These are phyloP conservation scores for Auriscalpium microsporum DNA, from an alignment of 768 basidiomycete species.

Conservation along the genomic window DNA sequence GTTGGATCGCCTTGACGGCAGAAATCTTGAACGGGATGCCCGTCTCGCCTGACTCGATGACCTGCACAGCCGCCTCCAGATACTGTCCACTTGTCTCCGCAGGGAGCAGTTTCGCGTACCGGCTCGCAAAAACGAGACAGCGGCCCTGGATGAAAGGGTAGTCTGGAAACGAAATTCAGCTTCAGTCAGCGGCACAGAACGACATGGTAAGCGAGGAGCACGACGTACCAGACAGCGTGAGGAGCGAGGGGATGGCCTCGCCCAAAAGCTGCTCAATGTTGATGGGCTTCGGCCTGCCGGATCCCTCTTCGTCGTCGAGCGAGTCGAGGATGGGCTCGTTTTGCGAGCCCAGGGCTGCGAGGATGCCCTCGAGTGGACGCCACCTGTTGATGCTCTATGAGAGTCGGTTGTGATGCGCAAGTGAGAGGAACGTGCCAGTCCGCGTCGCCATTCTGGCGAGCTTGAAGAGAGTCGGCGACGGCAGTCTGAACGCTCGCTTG, in stretches of 20 bases:
- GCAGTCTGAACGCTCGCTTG: slow-evolving; percentile 45
- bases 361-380: slow-evolving; percentile 80
- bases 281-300: slow-evolving; percentile 55
- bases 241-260: slow-evolving; percentile 69
- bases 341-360: slow-evolving; percentile 77
- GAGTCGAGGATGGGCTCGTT: slow-evolving; percentile 68
- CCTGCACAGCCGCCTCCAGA: slow-evolving; percentile 77
- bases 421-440: slow-evolving; percentile 49
- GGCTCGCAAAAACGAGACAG: slow-evolving; percentile 90
- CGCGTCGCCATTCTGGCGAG: slow-evolving; percentile 42
- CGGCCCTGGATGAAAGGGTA: slow-evolving; percentile 91
- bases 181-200: not conserved
- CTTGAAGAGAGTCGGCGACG: slow-evolving; percentile 47
- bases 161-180: slow-evolving; percentile 35
- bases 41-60: slow-evolving; percentile 64
- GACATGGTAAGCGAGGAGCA: too few species aligned
- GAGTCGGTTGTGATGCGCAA: not conserved
- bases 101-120: slow-evolving; percentile 71
- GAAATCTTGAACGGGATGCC: slow-evolving; percentile 89
- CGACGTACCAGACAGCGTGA: slow-evolving; percentile 58
- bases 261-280: slow-evolving; percentile 72
- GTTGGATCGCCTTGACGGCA: slow-evolving; percentile 87
- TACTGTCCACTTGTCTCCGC: slow-evolving; percentile 73
- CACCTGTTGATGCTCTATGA: slow-evolving; percentile 48
- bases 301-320: slow-evolving; percentile 66